phyloP scores from a whole-genome alignment of 2,329 filamentous ascomycete genomes.

The Trichoderma atroviride region DNA sequence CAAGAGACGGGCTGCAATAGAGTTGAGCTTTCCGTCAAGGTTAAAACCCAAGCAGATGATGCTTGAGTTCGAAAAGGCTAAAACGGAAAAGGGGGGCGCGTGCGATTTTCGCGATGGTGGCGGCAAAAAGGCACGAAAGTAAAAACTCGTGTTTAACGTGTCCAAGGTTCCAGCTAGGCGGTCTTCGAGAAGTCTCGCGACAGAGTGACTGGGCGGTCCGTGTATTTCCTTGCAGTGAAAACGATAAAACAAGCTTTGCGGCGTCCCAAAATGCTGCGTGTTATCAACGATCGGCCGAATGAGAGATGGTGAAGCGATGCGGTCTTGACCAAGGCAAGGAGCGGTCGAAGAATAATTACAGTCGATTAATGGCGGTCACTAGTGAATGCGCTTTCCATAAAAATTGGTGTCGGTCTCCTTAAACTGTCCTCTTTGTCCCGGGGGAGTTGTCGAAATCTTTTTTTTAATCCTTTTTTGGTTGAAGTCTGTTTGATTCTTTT shows the following conservation, averaged over 20 bases:
- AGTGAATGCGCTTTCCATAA: slow-evolving; percentile 37
- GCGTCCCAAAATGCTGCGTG: slow-evolving; percentile 16
- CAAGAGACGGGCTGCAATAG: not conserved
- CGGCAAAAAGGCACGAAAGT: not conserved
- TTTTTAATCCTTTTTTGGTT: not conserved
- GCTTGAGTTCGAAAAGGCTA: not conserved
- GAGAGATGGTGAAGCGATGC: slow-evolving; percentile 18
- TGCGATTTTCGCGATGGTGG: slow-evolving; percentile 5
- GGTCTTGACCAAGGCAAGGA: slow-evolving; percentile 31
- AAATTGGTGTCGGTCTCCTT: slow-evolving; percentile 28
- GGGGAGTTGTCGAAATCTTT: slow-evolving; percentile 18
- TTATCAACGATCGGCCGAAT: slow-evolving; percentile 24
- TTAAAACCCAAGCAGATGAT: not conserved
- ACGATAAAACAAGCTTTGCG: slow-evolving; percentile 6
- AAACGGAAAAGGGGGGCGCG: not conserved
- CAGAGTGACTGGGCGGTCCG: not conserved
- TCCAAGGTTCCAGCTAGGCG: not conserved
- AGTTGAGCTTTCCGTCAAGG: slow-evolving; percentile 19
- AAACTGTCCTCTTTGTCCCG: slow-evolving; percentile 13
- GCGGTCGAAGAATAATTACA: slow-evolving; percentile 37
- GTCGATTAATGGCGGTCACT: slow-evolving; percentile 41
- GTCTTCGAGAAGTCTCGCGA: not conserved
- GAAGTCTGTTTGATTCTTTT: slow-evolving; percentile 26
- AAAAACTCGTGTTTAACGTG: not conserved
- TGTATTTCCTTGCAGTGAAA: not conserved